Conservation (phyloP, 495 filamentous ascomycete genomes). For the Aspergillus cristatus region DNA sequence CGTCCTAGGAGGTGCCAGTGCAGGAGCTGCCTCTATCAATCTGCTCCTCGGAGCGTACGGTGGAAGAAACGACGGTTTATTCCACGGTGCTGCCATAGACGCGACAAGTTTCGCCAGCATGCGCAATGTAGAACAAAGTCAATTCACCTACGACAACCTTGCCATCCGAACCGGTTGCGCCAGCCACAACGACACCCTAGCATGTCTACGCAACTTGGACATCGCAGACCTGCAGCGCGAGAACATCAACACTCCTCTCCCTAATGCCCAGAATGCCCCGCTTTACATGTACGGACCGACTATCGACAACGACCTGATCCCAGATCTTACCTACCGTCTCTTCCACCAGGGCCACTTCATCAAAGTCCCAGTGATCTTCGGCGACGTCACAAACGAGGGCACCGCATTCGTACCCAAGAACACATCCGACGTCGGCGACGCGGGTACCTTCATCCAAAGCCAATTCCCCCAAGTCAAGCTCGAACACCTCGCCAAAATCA, state of each 20-base stretch:
- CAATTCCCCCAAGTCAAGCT: constrained; percentile 53
- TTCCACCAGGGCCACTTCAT: constrained; percentile 53
- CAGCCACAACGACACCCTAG: constrained; percentile 35
- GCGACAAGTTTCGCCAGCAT: constrained; percentile 57
- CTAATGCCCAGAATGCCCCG: constrained; percentile 36
- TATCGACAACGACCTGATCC: constrained; percentile 50
- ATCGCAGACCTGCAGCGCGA: constrained; percentile 39
- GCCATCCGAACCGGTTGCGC: constrained; percentile 47
- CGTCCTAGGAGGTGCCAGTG: constrained; percentile 63
- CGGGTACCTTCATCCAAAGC: constrained; percentile 46
- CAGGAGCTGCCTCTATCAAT: constrained; percentile 57
- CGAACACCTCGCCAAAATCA: constrained; percentile 45
- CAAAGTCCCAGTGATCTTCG: constrained; percentile 60
- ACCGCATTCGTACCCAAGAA: constrained; percentile 49
- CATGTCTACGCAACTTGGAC: constrained; percentile 48
- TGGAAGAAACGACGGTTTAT: constrained; percentile 44
- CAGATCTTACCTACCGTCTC: constrained; percentile 49
- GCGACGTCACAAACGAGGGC: constrained; percentile 65
- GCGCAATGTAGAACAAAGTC: constrained; percentile 48
- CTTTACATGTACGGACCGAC: constrained; percentile 52
- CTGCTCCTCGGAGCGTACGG: constrained; percentile 59
- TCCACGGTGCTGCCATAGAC: constrained; percentile 55
- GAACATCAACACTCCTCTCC: constrained; percentile 47
- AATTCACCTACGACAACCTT: constrained; percentile 58
- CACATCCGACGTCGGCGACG: constrained; percentile 36